Evolutionary conservation across 805 yeast species (phyloP), one percentile per base, ranked within the genome.

Genomic region (Yarrowia phangngaensis): DNA sequence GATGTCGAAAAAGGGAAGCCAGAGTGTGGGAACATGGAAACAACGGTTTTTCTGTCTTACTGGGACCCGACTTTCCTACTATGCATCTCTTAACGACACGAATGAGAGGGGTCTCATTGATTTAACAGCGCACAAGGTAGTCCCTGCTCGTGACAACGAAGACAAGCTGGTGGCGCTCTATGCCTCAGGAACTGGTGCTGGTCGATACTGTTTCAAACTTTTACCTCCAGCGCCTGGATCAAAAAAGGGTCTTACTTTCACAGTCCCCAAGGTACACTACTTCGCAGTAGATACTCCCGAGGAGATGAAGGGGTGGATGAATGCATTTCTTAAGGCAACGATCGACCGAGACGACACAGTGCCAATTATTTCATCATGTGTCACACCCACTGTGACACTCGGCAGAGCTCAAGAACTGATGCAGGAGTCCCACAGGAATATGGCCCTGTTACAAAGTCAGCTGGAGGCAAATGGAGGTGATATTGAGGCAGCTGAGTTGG

Each of bases 201-300:
- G 97, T n/a, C 74, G 95, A 30, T 85, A 79, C 62, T 87, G 95
- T 60, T 90, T 92, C 71, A 58, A 86, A 60, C 64, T 92, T 9
- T 78, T 89, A 3, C 99, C 99, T 8, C 99, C 99, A 0, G 95
- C 95, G 2, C 97, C 97, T 0, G 99, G 99, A 0, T 85, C 90
- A 47, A 81, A 82, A 56, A 90, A 89, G 67, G 97, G 97, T 0
- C 76, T 92, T 51, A 89, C 95, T 0, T 92, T 92, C 64, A 92
- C 99, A 0, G 95, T 89, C 55, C 98, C 95, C 20, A 86, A 88
- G 56, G 84, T 88, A 6, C 98, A 92, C 60, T 92, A 83, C 64
- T 92, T 92, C 73, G 97, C 97, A 0, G 96, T 90, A 33, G 97
- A 92, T 41, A 75, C 86, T 0, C 77, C 74, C 51, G 95, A 87